Percentiles rank a stretch among this genome's conserved stretches.
phyloP scores from a whole-genome alignment of 352 stramenopile species.

The Phytophthora idaei region DNA sequence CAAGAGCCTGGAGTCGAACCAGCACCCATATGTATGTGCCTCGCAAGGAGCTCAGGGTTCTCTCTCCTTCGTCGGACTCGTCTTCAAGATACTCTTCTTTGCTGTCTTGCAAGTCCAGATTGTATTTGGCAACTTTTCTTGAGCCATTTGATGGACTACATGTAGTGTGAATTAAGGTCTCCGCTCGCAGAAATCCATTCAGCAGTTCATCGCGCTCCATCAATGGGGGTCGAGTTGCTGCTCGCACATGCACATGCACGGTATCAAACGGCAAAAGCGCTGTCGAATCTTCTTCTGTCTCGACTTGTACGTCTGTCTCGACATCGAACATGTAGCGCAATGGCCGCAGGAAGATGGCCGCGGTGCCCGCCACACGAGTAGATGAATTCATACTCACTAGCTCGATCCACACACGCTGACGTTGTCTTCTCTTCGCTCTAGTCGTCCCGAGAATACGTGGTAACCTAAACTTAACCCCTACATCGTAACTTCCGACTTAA shows the following conservation, averaged over 20 bases:
- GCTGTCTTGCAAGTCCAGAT: conserved; percentile 11
- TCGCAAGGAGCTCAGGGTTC: conserved; percentile 22
- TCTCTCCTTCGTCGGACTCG: conserved; percentile 7
- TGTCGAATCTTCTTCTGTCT: conserved; percentile 8
- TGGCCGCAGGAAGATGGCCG: conserved; percentile 54
- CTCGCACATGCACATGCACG: conserved; percentile 53
- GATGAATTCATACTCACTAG: conserved; percentile 5
- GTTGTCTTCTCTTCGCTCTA: neutral
- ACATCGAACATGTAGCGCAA: conserved; percentile 71
- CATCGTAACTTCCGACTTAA: too few species aligned
- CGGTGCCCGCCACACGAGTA: conserved; percentile 37
- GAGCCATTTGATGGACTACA: neutral
- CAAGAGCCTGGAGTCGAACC: conserved; percentile 46
- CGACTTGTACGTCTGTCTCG: conserved; percentile 44
- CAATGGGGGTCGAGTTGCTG: conserved; percentile 31
- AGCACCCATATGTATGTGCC: conserved; percentile 57
- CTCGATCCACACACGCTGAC: neutral
- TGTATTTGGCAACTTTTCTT: conserved; percentile 9
- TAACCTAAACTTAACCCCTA: conserved; percentile 9
- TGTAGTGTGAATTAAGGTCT: conserved; percentile 18
- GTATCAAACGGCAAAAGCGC: conserved; percentile 2
- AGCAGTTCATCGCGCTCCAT: conserved; percentile 42
- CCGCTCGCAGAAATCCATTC: conserved; percentile 44
- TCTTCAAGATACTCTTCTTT: conserved; percentile 10
- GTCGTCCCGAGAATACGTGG: conserved; percentile 12